Conservation (phyloP, 768 basidiomycete species). For the Boletus vinaceobasis region DNA sequence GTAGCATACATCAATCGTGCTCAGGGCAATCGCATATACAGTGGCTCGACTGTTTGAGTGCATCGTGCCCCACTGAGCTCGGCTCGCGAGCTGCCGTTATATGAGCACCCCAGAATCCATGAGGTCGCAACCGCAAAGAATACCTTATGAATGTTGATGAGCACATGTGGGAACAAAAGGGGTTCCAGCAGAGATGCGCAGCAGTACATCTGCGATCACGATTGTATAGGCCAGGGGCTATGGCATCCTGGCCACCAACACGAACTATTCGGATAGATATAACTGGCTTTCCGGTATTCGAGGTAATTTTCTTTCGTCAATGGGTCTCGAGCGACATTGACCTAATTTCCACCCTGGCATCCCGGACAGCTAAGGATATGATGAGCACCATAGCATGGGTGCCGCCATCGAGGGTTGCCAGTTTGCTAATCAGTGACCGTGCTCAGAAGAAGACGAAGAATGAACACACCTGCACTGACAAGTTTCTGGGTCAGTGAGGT, state of each 20-base stretch:
- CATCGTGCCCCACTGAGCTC: no score
- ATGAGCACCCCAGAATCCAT: no score
- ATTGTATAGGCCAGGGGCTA: no score
- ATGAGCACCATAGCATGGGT: constrained; percentile 55
- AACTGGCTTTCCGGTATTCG: no score
- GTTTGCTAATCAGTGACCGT: neutral
- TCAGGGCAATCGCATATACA: neutral
- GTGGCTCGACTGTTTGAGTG: neutral
- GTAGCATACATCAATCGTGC: neutral
- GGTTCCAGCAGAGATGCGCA: neutral
- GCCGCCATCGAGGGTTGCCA: constrained; percentile 36
- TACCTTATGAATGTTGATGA: no score
- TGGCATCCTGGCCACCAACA: no score
- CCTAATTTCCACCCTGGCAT: no score
- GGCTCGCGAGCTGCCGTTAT: neutral
- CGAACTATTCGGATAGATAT: no score
- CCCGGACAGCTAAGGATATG: constrained; percentile 47
- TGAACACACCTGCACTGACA: constrained; percentile 38
- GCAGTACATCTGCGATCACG: no score
- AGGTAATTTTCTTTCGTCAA: no score
- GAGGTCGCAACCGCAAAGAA: no score
- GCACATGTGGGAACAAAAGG: neutral
- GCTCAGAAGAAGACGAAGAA: neutral
- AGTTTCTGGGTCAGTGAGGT: constrained; percentile 33
- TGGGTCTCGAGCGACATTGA: no score